Conservation (phyloP, 225 moss, liverwort and hornwort species). For the Asterella californica region DNA sequence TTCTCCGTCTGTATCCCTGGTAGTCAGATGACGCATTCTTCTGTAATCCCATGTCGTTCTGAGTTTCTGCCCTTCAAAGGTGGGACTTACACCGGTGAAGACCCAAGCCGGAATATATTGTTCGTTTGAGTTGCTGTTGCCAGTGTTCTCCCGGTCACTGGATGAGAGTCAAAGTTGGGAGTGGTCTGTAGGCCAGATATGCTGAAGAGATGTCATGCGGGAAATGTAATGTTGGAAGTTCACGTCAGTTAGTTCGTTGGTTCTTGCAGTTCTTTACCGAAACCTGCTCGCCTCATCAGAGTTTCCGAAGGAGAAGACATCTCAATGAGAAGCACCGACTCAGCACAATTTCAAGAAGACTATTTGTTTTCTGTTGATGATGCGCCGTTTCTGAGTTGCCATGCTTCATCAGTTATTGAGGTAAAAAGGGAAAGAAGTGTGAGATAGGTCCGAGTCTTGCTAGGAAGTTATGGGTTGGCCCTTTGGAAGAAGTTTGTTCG, state of each 20-base stretch:
- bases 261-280: neutral
- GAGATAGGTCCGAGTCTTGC: neutral
- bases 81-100: neutral
- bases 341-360: constrained; percentile 45
- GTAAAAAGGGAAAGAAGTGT: constrained; percentile 13
- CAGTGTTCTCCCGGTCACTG: no score
- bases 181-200: neutral
- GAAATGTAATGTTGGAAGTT: neutral
- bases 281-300: neutral
- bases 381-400: constrained; percentile 70
- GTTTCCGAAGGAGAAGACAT: neutral
- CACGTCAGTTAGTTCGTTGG: neutral
- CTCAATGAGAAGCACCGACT: constrained; percentile 9
- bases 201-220: neutral
- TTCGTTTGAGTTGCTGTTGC: neutral
- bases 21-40: neutral
- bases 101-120: neutral
- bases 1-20: neutral
- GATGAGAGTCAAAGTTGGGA: no score
- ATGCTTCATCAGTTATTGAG: constrained; percentile 80
- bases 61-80: neutral
- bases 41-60: neutral
- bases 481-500: neutral
- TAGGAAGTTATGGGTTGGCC: neutral
- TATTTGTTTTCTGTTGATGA: constrained; percentile 59